These are phyloP conservation scores for Cicer arietinum DNA, from an alignment of 306 rosid genomes.

Conservation along the genomic window DNA sequence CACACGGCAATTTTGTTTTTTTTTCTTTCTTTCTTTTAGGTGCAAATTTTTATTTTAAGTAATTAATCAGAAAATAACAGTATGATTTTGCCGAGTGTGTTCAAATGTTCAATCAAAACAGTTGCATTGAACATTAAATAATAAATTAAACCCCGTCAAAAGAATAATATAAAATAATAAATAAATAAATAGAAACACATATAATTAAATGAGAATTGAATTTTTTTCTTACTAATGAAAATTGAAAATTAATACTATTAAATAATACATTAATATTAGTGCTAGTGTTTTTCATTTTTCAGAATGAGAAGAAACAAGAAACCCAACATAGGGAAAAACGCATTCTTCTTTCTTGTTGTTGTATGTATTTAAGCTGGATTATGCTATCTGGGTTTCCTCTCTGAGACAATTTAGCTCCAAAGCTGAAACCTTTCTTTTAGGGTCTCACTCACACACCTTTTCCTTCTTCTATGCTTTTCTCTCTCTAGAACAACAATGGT, in stretches of 20 bases:
- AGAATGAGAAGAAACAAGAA: conserved; percentile 16
- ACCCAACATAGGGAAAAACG: conserved; percentile 30
- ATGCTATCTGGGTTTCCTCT: conserved; percentile 42
- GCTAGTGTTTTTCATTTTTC: too few relatives aligned
- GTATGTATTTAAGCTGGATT: not conserved
- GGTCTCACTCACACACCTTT: not conserved
- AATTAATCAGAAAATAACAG: not conserved
- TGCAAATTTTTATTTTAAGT: not conserved
- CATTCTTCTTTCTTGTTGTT: not conserved
- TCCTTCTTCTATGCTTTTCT: conserved; percentile 12
- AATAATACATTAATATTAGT: too few relatives aligned
- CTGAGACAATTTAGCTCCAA: conserved; percentile 41
- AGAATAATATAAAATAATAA: too few relatives aligned
- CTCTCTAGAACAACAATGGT: conserved; percentile 60
- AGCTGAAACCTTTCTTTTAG: conserved; percentile 38
- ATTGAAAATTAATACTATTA: too few relatives aligned
- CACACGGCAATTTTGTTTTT: conserved; percentile 8
- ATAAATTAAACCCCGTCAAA: too few relatives aligned
- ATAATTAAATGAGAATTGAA: too few relatives aligned
- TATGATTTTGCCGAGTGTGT: too few relatives aligned
- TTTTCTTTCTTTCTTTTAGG: not conserved
- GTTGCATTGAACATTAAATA: not conserved
- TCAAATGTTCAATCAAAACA: too few relatives aligned
- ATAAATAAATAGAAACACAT: too few relatives aligned
- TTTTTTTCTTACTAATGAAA: too few relatives aligned